Conservation (phyloP, 2,329 filamentous ascomycete genomes). For the Cytospora paraplurivora region DNA sequence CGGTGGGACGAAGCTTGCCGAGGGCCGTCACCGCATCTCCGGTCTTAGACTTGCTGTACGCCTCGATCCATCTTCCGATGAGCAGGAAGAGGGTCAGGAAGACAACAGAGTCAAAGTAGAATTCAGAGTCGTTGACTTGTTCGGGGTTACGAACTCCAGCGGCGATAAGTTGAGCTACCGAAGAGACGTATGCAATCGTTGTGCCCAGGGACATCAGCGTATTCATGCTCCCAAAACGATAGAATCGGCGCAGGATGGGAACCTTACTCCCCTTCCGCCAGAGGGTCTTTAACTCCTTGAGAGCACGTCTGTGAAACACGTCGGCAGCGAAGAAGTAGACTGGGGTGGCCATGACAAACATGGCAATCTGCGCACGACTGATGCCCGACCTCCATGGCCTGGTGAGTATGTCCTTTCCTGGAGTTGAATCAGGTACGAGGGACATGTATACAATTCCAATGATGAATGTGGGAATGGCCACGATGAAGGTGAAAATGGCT, state of each 20-base stretch:
- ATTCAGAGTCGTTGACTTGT: constrained; percentile 51
- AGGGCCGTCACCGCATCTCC: constrained; percentile 83
- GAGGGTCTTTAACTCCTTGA: constrained; percentile 76
- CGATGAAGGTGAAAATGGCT: constrained; percentile 67
- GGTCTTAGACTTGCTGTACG: constrained; percentile 88
- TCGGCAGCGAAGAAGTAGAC: constrained; percentile 87
- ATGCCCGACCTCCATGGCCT: constrained; percentile 70
- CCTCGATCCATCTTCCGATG: constrained; percentile 72
- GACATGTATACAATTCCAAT: constrained; percentile 93
- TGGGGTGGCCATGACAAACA: constrained; percentile 80
- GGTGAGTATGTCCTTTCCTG: constrained; percentile 67
- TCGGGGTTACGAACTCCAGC: constrained; percentile 48
- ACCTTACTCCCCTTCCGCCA: constrained; percentile 77
- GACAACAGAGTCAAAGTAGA: constrained; percentile 92
- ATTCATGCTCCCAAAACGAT: constrained; percentile 97
- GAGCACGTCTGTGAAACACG: constrained; percentile 76
- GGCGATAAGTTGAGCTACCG: constrained; percentile 74
- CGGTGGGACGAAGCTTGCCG: constrained; percentile 74
- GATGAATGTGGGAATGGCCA: constrained; percentile 80
- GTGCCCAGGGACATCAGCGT: constrained; percentile 89
- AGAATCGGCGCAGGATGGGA: constrained; percentile 74
- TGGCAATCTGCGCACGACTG: constrained; percentile 73
- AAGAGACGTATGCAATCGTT: constrained; percentile 83
- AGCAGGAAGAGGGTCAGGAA: constrained; percentile 90
- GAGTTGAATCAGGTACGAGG: constrained; percentile 64